Percentiles rank a stretch among this genome's conserved stretches.
Conservation (phyloP, 73 alveolate species). For the Paramecium pentaurelia region DNA sequence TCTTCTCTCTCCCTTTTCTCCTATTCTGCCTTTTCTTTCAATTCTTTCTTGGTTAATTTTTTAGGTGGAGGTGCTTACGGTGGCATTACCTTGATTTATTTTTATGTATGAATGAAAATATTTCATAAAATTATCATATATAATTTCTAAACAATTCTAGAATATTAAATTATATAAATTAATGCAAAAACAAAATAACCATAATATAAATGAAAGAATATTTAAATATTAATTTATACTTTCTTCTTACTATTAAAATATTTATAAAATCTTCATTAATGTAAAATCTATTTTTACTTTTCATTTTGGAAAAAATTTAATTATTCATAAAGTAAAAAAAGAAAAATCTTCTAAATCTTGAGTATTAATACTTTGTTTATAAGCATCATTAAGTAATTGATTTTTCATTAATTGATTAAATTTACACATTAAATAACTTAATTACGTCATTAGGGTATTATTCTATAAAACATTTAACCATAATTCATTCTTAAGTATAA, state of each 20-base stretch:
- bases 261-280: neutral
- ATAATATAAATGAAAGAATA: neutral
- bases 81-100: neutral
- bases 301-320: neutral
- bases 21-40: neutral
- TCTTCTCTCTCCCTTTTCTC: constrained; percentile 62
- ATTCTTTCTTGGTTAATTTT: constrained; percentile 22
- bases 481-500: neutral
- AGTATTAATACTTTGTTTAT: neutral
- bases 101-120: too few species aligned
- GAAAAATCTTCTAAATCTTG: neutral
- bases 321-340: neutral
- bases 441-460: neutral
- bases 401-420: neutral
- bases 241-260: neutral
- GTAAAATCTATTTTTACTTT: neutral
- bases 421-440: neutral
- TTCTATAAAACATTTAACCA: neutral
- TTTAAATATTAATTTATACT: too few species aligned
- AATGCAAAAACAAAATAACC: neutral
- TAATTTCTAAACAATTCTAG: too few species aligned
- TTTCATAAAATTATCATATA: too few species aligned
- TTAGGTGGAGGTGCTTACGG: constrained; percentile 33
- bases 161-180: neutral
- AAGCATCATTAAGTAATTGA: neutral